Percentiles rank a stretch among this genome's conserved stretches.
phyloP scores from a whole-genome alignment of 305 asterid genomes.

The Fraxinus nigra region DNA sequence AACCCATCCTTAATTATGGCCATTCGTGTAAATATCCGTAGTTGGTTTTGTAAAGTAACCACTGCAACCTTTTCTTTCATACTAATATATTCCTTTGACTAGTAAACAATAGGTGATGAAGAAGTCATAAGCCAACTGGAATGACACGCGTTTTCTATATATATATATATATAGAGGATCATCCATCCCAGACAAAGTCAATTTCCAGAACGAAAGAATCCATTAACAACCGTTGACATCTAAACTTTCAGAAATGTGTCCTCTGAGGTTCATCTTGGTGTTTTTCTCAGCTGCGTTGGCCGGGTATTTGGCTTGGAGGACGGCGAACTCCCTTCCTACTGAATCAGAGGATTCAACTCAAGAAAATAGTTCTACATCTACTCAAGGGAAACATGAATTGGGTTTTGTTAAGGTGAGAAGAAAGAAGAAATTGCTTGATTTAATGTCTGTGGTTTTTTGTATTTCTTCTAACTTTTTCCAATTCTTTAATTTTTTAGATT shows the following conservation, averaged over 20 bases:
- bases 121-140: background rate
- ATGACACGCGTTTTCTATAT: background rate
- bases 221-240: background rate
- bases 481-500: constrained; percentile 20
- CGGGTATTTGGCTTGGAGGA: constrained; percentile 51
- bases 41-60: background rate
- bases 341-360: constrained; percentile 20
- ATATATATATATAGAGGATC: background rate
- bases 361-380: background rate
- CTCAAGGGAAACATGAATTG: constrained; percentile 16
- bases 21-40: background rate
- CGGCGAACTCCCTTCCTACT: constrained; percentile 19
- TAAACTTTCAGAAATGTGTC: constrained; percentile 39
- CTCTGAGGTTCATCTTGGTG: constrained; percentile 51
- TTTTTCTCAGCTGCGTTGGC: constrained; percentile 56
- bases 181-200: background rate
- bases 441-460: background rate
- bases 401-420: constrained; percentile 24
- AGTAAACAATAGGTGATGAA: background rate
- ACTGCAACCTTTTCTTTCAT: background rate
- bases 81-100: background rate
- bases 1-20: too few relatives aligned
- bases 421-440: background rate
- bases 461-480: background rate
- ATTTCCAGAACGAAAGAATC: background rate